phyloP scores from a whole-genome alignment of 768 basidiomycete genomes.

The Amanita pseudoporphyria region DNA sequence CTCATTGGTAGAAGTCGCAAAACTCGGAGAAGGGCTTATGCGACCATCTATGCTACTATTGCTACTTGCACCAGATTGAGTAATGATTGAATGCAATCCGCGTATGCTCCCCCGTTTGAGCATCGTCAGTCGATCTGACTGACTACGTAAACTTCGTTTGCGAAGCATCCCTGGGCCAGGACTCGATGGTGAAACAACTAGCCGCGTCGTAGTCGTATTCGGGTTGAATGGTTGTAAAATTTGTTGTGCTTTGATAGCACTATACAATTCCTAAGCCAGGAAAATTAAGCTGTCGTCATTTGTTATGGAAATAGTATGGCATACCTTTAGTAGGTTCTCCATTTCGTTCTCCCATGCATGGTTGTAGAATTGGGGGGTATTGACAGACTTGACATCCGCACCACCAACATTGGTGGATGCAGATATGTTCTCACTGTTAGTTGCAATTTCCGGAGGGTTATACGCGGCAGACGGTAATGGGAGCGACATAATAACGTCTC shows the following conservation, averaged over 20 bases:
- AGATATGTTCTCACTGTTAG: background rate
- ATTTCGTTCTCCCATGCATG: constrained; percentile 81
- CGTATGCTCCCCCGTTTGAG: constrained; percentile 90
- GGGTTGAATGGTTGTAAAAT: constrained; percentile 75
- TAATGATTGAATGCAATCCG: constrained; percentile 73
- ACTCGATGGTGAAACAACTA: constrained; percentile 48
- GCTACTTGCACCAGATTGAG: constrained; percentile 60
- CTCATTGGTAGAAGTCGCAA: constrained; percentile 82
- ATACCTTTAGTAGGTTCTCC: constrained; percentile 77
- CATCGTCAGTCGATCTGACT: constrained; percentile 61
- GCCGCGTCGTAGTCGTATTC: constrained; percentile 32
- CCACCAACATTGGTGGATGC: constrained; percentile 14
- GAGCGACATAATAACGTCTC: constrained; percentile 41
- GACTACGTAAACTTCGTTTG: constrained; percentile 63
- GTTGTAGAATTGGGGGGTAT: constrained; percentile 35
- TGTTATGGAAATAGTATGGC: constrained; percentile 5
- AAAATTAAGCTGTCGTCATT: constrained; percentile 1
- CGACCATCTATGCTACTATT: constrained; percentile 80
- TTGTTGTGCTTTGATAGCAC: constrained; percentile 82
- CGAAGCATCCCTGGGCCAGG: constrained; percentile 47
- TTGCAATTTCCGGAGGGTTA: background rate
- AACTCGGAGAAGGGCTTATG: constrained; percentile 92
- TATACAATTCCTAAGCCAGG: constrained; percentile 77
- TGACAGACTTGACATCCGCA: constrained; percentile 17
- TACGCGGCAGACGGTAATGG: constrained; percentile 24